phyloP scores from a whole-genome alignment of 2,329 filamentous ascomycete species.

The Penicillium carneum region DNA sequence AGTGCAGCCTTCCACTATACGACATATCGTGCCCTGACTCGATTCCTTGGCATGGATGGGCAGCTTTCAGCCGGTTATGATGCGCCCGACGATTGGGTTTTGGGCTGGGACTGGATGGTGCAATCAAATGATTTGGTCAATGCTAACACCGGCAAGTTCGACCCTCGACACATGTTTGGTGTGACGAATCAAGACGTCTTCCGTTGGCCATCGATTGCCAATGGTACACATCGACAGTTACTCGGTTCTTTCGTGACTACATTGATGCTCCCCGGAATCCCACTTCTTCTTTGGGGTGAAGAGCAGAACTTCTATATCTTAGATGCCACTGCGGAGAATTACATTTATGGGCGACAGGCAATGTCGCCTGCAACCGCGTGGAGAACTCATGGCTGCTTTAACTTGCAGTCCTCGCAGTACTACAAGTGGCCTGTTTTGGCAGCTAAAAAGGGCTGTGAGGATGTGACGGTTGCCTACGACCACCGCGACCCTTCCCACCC shows the following conservation, averaged over 20 bases:
- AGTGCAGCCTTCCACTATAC: conserved; percentile 69
- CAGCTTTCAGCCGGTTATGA: conserved; percentile 62
- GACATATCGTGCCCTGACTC: conserved; percentile 65
- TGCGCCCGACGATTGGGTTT: conserved; percentile 61
- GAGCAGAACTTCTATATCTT: conserved; percentile 70
- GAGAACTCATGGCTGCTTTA: conserved; percentile 70
- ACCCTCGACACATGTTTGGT: conserved; percentile 70
- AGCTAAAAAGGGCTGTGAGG: conserved; percentile 62
- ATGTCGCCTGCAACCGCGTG: conserved; percentile 68
- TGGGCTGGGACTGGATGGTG: conserved; percentile 64
- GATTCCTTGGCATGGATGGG: conserved; percentile 67
- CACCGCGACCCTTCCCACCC: conserved; percentile 69
- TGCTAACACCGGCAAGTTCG: conserved; percentile 66
- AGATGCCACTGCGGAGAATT: conserved; percentile 69
- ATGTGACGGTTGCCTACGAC: conserved; percentile 64
- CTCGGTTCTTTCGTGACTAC: conserved; percentile 66
- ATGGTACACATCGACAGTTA: conserved; percentile 64
- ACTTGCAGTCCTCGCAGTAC: conserved; percentile 63
- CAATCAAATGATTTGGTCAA: conserved; percentile 67
- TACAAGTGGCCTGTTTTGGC: conserved; percentile 64
- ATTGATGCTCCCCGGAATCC: conserved; percentile 66
- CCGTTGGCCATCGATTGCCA: conserved; percentile 65
- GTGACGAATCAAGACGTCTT: conserved; percentile 72
- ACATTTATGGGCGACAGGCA: conserved; percentile 69
- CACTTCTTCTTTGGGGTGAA: conserved; percentile 68